Base-by-base conservation (phyloP, 768 basidiomycete genomes). In the Pulveroboletus ravenelii region DNA sequence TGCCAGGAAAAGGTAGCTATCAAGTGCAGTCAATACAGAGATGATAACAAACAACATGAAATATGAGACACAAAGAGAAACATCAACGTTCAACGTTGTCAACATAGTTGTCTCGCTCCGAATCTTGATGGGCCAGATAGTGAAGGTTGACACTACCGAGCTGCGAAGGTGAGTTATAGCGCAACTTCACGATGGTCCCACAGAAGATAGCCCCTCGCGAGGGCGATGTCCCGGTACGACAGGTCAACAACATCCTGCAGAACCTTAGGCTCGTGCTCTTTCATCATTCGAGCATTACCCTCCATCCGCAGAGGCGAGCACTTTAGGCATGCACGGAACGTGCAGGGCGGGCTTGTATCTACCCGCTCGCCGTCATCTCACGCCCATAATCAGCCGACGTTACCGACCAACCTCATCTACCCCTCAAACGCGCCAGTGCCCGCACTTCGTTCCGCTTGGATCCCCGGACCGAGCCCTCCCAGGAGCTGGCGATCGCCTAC, bases 311-410 rank as follows among this genome's bases (percentile, higher is more conserved):
- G 86, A 61, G 86, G 84, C 10, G 87, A 89, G 62, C 82, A 88
- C 38, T 87, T 83, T 51, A 75, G 85, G 47, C 87, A 78, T 53
- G 58, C 69, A 32, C 82, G 80, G 51, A 89, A 89, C 61, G 54
- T 78, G 6, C 73, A 62, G 48, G 59, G 66, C 27, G 61, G 59
- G 25, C 54, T 58, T 6, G 55, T 34, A 15, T 56, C 57, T 7
- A 54, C 44, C 49, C 36, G 45, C 42, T 49, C 52, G 20, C 20
- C 20, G 2, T 23, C 20, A 53, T 52, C 52, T 23, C 55, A 56
- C 49, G 48, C 56, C 40, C 62, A 73, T 54, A 76, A 73, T 59
- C 62, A 71, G 30, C 78, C 77, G 12, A 75, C 76, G 3, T 67
- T 82, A 8, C 77, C 78, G 10, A 57, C 67, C 47, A 68, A 70